Evolutionary conservation across 495 filamentous ascomycete species (phyloP).

Genomic region (Podospora bellae-mahoneyi): DNA sequence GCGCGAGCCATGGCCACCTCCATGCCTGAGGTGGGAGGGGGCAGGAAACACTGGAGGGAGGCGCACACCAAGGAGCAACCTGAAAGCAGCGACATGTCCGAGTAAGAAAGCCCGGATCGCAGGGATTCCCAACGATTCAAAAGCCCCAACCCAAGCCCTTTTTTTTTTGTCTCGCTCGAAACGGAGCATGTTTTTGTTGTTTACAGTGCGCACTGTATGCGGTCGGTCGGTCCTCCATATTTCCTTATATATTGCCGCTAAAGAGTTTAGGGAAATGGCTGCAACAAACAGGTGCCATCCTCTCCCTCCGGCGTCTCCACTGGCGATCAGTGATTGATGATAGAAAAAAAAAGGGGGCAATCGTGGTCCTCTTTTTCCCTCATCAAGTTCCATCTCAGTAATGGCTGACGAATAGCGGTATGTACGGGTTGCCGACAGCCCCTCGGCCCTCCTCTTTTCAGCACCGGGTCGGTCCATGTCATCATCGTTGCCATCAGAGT

Average conservation of each 20-base stretch:
- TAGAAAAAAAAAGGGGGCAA: not conserved
- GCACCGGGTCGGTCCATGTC: not conserved
- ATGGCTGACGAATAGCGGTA: not conserved
- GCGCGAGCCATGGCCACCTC: not conserved
- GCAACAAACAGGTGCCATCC: not conserved
- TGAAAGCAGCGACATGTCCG: constrained; percentile 10
- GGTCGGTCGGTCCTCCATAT: not conserved
- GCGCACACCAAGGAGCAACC: constrained; percentile 6
- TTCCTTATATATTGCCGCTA: not conserved
- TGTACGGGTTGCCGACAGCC: not conserved
- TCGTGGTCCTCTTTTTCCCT: not conserved
- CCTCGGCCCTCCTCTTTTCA: not conserved
- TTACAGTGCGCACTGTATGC: not conserved
- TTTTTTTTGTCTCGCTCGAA: not conserved
- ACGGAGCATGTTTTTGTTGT: not conserved
- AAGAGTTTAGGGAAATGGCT: not conserved
- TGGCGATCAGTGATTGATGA: not conserved
- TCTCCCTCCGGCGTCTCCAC: not conserved
- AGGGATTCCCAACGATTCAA: not conserved
- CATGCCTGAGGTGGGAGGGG: not conserved
- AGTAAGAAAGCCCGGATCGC: constrained; percentile 4
- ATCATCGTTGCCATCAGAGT: not conserved
- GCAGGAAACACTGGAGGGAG: not conserved
- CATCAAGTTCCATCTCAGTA: not conserved
- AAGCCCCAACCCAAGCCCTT: not conserved